phyloP scores from a whole-genome alignment of 306 rosid genomes.

The Citrullus colocynthis region DNA sequence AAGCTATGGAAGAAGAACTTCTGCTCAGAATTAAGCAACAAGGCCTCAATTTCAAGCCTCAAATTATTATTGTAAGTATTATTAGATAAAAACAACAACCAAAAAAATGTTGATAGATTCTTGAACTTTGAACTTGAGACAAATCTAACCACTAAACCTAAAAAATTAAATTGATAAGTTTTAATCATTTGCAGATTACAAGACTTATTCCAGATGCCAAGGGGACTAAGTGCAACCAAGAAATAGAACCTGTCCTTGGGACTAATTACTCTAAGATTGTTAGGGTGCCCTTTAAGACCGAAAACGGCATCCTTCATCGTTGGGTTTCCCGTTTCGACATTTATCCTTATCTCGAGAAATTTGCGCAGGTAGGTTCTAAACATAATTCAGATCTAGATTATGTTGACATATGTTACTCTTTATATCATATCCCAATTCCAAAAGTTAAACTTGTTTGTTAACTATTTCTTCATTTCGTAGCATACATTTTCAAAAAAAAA shows the following conservation, averaged over 20 bases:
- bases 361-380: constrained; percentile 39
- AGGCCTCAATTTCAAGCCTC: constrained; percentile 69
- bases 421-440: neutral
- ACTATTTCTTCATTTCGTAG: neutral
- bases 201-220: constrained; percentile 79
- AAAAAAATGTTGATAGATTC: neutral
- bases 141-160: neutral
- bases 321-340: constrained; percentile 95
- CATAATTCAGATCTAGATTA: neutral
- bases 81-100: neutral
- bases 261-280: constrained; percentile 68
- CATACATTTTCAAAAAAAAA: too few species aligned
- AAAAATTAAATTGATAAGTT: neutral
- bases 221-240: constrained; percentile 81
- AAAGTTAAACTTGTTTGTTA: too few species aligned
- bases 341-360: constrained; percentile 81
- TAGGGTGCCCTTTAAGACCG: constrained; percentile 68
- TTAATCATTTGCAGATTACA: constrained; percentile 34
- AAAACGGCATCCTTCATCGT: constrained; percentile 39
- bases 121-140: neutral
- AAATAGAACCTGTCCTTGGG: constrained; percentile 53
- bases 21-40: constrained; percentile 57
- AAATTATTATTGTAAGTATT: constrained; percentile 64
- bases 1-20: constrained; percentile 73
- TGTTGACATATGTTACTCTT: neutral